Conservation (phyloP, 75 land plant species). For the Gnetum montanum region DNA sequence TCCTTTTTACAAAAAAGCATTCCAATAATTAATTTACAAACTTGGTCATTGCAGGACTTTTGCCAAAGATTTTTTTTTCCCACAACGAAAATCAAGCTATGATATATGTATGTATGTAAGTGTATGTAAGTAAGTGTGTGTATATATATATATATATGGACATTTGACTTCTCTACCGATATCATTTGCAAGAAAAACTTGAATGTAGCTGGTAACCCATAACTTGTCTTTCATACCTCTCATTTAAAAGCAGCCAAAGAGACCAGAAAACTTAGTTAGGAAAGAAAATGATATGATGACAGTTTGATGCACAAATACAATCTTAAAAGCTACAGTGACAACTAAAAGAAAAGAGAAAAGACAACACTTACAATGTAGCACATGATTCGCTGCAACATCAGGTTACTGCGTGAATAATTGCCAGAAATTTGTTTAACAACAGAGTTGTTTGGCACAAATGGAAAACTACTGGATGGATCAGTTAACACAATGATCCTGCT, state of each 20-base stretch:
- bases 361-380: constrained; percentile 70
- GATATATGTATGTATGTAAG: too few species aligned
- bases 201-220: background rate
- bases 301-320: background rate
- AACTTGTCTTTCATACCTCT: background rate
- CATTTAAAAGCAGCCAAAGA: background rate
- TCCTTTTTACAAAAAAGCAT: too few species aligned
- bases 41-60: too few species aligned
- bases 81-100: too few species aligned
- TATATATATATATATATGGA: too few species aligned
- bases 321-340: background rate
- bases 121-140: too few species aligned
- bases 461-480: constrained; percentile 49
- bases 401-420: constrained; percentile 58
- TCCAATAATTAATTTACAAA: too few species aligned
- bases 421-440: constrained; percentile 40
- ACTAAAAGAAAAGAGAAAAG: background rate
- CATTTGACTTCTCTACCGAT: background rate
- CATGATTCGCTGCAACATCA: constrained; percentile 94
- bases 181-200: background rate
- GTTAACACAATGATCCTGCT: constrained; percentile 53
- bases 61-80: too few species aligned
- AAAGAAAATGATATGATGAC: background rate
- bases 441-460: constrained; percentile 25
- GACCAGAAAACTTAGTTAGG: background rate